Percentiles rank a stretch among this genome's conserved stretches.
Conservation (phyloP, 2,329 filamentous ascomycete species). For the Botrytis galanthina region DNA sequence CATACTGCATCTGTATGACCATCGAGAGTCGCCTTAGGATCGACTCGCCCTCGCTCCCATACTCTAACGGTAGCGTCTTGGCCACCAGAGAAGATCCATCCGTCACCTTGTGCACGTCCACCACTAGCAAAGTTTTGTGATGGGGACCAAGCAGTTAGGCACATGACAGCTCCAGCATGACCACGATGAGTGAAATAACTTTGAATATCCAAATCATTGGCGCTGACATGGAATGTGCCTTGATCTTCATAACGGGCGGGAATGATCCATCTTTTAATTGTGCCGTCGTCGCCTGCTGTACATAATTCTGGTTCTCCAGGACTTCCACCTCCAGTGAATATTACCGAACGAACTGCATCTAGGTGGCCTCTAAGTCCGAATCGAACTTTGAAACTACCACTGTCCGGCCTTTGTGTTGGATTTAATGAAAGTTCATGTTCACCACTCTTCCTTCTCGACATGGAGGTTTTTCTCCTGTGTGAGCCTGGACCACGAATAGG, state of each 20-base stretch:
- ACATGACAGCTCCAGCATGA: conserved; percentile 86
- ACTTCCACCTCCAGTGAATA: conserved; percentile 94
- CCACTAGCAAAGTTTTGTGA: conserved; percentile 87
- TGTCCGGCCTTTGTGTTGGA: conserved; percentile 62
- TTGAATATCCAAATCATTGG: conserved; percentile 79
- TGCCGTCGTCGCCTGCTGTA: conserved; percentile 91
- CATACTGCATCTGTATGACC: conserved; percentile 95
- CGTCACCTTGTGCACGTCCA: conserved; percentile 83
- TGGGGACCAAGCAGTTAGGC: conserved; percentile 80
- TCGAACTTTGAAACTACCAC: conserved; percentile 81
- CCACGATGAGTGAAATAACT: conserved; percentile 95
- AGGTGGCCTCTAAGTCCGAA: conserved; percentile 91
- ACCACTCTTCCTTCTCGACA: conserved; percentile 66
- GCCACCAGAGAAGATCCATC: conserved; percentile 97
- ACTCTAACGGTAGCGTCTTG: conserved; percentile 91
- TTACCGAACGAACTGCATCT: conserved; percentile 89
- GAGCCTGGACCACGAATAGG: conserved; percentile 67
- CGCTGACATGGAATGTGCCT: conserved; percentile 44
- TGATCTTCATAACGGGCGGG: conserved; percentile 72
- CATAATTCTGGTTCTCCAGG: conserved; percentile 96
- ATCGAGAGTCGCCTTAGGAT: conserved; percentile 91
- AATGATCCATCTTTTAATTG: conserved; percentile 95
- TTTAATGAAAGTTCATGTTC: conserved; percentile 62
- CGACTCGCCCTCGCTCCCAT: conserved; percentile 92
- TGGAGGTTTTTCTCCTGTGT: conserved; percentile 78